A percentile compares a stretch with the other conserved stretches of the same genome.
Conservation (phyloP, 192 early-diverging fungal genomes). For the Coemansia sp. region DNA sequence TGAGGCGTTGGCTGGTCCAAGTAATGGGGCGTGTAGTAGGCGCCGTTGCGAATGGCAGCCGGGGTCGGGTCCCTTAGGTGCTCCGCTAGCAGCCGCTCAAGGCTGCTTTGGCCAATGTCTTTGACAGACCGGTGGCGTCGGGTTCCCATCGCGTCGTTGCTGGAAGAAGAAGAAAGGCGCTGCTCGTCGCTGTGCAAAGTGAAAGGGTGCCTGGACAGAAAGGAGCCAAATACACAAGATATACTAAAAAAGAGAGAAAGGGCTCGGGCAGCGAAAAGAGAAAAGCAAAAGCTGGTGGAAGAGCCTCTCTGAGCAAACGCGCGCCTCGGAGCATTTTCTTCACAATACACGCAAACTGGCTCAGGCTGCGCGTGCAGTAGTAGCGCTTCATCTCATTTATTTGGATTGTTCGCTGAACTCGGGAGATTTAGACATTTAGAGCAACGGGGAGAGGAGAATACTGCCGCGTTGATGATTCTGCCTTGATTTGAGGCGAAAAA, state of each 20-base stretch:
- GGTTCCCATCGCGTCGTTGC: not conserved
- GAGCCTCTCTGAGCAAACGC: constrained; percentile 1
- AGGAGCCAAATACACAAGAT: constrained; percentile 3
- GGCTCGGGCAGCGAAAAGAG: not conserved
- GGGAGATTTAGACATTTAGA: constrained; percentile 1
- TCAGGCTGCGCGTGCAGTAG: not conserved
- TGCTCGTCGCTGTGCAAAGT: not conserved
- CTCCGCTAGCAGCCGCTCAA: constrained; percentile 30
- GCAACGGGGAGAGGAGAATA: not conserved
- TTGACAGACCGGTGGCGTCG: constrained; percentile 10
- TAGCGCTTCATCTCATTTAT: not conserved
- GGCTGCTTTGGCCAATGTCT: constrained; percentile 8
- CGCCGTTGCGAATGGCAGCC: constrained; percentile 7
- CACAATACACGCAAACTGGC: not conserved
- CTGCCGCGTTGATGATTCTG: not conserved
- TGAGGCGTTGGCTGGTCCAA: not conserved
- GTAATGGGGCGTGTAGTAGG: not conserved
- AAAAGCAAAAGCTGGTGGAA: not conserved
- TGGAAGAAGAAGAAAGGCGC: not conserved
- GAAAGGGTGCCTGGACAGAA: not conserved
- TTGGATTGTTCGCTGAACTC: constrained; percentile 2
- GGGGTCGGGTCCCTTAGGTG: constrained; percentile 28
- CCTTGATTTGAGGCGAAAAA: not conserved
- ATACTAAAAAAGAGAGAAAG: not conserved
- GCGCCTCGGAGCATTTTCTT: not conserved